Evolutionary conservation across 768 basidiomycete genomes (phyloP), one percentile per base, ranked within the genome.

Genomic region (Calocera cornea): DNA sequence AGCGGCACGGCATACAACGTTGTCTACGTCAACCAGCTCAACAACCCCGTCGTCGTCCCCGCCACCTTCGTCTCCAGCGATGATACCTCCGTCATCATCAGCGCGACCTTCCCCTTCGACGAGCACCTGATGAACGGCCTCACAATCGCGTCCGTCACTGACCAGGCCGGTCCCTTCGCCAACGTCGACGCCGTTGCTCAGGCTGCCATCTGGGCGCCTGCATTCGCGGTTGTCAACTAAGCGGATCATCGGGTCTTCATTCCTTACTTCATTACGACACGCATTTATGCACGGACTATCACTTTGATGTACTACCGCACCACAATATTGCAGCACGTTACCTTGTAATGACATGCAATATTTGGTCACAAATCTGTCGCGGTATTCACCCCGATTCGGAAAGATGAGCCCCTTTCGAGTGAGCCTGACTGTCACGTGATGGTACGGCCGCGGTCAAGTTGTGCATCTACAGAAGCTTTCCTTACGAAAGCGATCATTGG

Each of bases 111-210:
- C 54, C 54, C 54, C 24, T 60, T 60, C 54, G 54, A 60, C 54
- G 27, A 60, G 31, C 54, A 60, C 31, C 54, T 60, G 54, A 60
- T 60, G 54, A 60, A 60, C 54, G 54, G 54, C 7, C 54, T 60
- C 14, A 60, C 54, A 10, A 60, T 60, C 31, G 54, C 54, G 27
- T 60, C 54, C 31, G 54, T 60, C 54, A 60, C 54, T 60, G 54
- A 60, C 19, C 54, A 60, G 54, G 27, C 24, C 27, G 54, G 54
- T 60, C 54, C 54, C 14, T 60, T 60, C 27, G 54, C 54, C 14
- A 60, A 60, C 31, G 54, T 60, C 31, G 54, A 60, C 31, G 54
- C 54, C 16, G 54, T 60, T 33, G 54, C 54, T 7, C 14, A 12
- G 5, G 54, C 54, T 14, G 54, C 54, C 8, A 33, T 60, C 31